A percentile compares a stretch with the other conserved stretches of the same genome.
Evolutionary conservation across 345 rosid species (phyloP).

Genomic region (Hibiscus mutabilis): DNA sequence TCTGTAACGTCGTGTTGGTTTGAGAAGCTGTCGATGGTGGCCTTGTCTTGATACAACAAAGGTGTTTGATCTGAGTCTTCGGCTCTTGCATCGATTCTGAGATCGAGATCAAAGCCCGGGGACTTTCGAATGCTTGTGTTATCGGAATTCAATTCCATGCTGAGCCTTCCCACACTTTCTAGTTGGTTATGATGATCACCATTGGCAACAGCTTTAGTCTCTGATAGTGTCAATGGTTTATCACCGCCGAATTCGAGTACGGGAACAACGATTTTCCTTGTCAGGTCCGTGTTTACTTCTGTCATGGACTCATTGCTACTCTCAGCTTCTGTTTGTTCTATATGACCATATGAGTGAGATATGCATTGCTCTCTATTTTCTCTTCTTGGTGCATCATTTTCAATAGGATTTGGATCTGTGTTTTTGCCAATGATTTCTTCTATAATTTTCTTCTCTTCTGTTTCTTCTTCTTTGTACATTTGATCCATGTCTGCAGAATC

Average conservation of each 20-base stretch:
- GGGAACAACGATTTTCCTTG: not conserved
- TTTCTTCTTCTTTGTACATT: slow-evolving; percentile 11
- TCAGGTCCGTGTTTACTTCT: slow-evolving; percentile 13
- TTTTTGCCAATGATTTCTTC: slow-evolving; percentile 12
- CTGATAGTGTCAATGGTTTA: too few relatives aligned
- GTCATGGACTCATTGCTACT: slow-evolving; percentile 4
- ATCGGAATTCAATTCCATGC: slow-evolving; percentile 32
- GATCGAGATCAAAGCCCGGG: slow-evolving; percentile 49
- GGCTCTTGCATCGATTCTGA: slow-evolving; percentile 23
- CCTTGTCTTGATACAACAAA: slow-evolving; percentile 35
- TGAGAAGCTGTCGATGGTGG: slow-evolving; percentile 9
- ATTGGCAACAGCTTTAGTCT: not conserved
- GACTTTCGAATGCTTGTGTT: slow-evolving; percentile 25
- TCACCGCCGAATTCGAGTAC: too few relatives aligned
- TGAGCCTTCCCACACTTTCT: slow-evolving; percentile 23
- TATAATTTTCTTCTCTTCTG: slow-evolving; percentile 17
- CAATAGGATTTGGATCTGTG: not conserved
- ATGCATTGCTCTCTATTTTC: not conserved
- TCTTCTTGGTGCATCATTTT: not conserved
- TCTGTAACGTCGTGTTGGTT: slow-evolving; percentile 6
- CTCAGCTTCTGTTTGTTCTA: slow-evolving; percentile 15
- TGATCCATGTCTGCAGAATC: slow-evolving; percentile 9
- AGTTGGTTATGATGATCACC: slow-evolving; percentile 1
- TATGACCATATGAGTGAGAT: not conserved
- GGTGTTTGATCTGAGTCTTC: slow-evolving; percentile 43